Conservation (phyloP, 129 eudicot genomes). For the Apium graveolens region DNA sequence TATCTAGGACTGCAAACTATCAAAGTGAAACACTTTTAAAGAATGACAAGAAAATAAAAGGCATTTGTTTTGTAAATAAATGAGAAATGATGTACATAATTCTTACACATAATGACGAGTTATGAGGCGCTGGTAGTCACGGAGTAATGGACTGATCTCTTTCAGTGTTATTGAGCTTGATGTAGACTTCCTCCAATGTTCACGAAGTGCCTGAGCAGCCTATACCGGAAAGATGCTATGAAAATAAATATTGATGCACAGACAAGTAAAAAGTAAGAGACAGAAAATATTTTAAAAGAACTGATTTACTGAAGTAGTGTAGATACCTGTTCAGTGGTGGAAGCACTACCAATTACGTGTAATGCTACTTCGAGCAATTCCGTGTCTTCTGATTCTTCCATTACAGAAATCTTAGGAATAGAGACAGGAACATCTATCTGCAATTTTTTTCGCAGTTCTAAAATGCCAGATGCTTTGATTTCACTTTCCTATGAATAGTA, state of each 20-base stretch:
- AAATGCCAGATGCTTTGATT: slow-evolving; percentile 40
- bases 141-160: slow-evolving; percentile 70
- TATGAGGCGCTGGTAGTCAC: slow-evolving; percentile 83
- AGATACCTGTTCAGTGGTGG: slow-evolving; percentile 31
- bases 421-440: slow-evolving; percentile 39
- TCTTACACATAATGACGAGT: slow-evolving; percentile 56
- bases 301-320: slow-evolving; percentile 7
- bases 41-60: background rate
- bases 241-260: background rate
- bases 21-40: background rate
- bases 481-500: slow-evolving; percentile 46
- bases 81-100: background rate
- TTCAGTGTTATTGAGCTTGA: slow-evolving; percentile 55
- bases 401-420: slow-evolving; percentile 28
- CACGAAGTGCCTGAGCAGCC: slow-evolving; percentile 70
- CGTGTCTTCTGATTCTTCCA: slow-evolving; percentile 64
- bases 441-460: slow-evolving; percentile 52
- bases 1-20: background rate
- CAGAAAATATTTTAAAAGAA: background rate
- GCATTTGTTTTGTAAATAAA: background rate
- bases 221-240: slow-evolving; percentile 9
- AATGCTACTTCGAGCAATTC: slow-evolving; percentile 63
- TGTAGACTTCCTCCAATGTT: slow-evolving; percentile 60
- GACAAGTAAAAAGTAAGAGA: background rate
- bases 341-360: slow-evolving; percentile 28